Conservation (phyloP, 805 yeast genomes). For the Cyberlindnera bimundalis region DNA sequence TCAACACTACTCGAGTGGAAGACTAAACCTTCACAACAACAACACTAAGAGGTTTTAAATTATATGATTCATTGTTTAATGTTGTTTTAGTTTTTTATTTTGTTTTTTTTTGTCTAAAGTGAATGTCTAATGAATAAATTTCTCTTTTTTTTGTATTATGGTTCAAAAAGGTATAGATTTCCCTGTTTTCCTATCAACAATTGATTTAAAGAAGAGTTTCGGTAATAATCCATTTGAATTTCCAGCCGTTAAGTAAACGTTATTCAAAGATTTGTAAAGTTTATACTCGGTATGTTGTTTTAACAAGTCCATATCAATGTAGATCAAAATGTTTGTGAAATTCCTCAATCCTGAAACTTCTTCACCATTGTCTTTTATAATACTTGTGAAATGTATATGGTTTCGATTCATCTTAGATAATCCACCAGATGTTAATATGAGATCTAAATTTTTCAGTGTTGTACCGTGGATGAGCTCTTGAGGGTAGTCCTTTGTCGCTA, state of each 20-base stretch:
- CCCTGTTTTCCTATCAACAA: slow-evolving; percentile 31
- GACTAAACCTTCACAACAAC: slow-evolving; percentile 11
- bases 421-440: slow-evolving; percentile 52
- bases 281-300: slow-evolving; percentile 36
- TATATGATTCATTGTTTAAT: too few species aligned
- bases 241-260: slow-evolving; percentile 70
- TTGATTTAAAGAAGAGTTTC: slow-evolving; percentile 39
- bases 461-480: slow-evolving; percentile 78
- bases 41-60: too few species aligned
- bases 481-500: slow-evolving; percentile 46
- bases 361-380: slow-evolving; percentile 40
- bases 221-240: slow-evolving; percentile 50
- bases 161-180: neutral
- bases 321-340: slow-evolving; percentile 54
- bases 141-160: too few species aligned
- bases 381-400: slow-evolving; percentile 83
- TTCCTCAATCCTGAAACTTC: slow-evolving; percentile 74
- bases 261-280: slow-evolving; percentile 65
- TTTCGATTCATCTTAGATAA: slow-evolving; percentile 68
- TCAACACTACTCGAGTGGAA: slow-evolving; percentile 56
- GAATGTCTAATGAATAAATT: neutral
- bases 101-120: neutral
- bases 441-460: slow-evolving; percentile 40
- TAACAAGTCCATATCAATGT: slow-evolving; percentile 52
- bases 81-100: neutral